phyloP scores from a whole-genome alignment of 495 filamentous ascomycete species.

The Margaritispora aquatica region DNA sequence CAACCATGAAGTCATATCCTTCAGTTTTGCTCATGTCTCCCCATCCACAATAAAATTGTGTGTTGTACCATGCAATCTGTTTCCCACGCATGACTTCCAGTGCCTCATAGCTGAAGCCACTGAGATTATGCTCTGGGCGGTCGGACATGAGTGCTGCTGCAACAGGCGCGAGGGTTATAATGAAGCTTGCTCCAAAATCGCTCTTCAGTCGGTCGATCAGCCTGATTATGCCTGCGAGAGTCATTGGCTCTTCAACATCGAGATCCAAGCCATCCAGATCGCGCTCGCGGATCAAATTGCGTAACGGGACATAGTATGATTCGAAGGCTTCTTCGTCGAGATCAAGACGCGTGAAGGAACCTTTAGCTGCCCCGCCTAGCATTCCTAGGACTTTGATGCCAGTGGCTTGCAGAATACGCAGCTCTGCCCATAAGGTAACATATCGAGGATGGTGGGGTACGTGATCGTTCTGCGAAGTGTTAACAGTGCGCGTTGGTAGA shows the following conservation, averaged over 20 bases:
- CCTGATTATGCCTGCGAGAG: conserved; percentile 57
- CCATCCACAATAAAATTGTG: conserved; percentile 83
- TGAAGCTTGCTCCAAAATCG: conserved; percentile 65
- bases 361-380: conserved; percentile 73
- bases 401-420: conserved; percentile 52
- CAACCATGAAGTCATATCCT: conserved; percentile 61
- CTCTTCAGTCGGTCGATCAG: conserved; percentile 64
- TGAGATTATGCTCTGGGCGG: conserved; percentile 48
- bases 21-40: conserved; percentile 52
- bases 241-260: conserved; percentile 79
- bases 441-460: conserved; percentile 50
- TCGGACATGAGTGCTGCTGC: conserved; percentile 58
- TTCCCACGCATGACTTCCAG: conserved; percentile 58
- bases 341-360: conserved; percentile 64
- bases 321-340: conserved; percentile 49
- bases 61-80: conserved; percentile 74
- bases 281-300: conserved; percentile 48
- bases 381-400: conserved; percentile 74
- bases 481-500: neutral
- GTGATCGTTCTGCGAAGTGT: conserved; percentile 55
- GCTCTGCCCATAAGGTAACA: conserved; percentile 61
- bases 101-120: conserved; percentile 66
- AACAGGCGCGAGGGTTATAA: conserved; percentile 76
- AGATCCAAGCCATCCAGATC: conserved; percentile 69
- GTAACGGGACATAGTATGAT: conserved; percentile 58